Evolutionary conservation across 257 asterid genomes (phyloP), one percentile per base, ranked within the genome.

Genomic region (Nicotiana undulata): DNA sequence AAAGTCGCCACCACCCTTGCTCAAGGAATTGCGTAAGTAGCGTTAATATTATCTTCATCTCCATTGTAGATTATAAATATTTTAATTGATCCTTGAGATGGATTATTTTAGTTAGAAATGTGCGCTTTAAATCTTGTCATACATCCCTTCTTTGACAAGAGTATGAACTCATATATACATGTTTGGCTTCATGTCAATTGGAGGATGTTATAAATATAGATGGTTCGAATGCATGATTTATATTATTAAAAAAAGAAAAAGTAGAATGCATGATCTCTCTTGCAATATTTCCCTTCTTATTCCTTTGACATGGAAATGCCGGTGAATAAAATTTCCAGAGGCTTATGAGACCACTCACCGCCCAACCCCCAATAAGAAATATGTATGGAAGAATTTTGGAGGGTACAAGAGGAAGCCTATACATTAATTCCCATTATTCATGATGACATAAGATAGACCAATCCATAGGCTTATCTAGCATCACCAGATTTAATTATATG

Each of bases 1-100:
- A 93, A 89, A 86, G 91, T 90, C 80, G 97, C 99, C 75, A 93
- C 94, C 20, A 92, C 91, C 76, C 99, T 95, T 37, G 99, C 99
- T 80, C 97, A 93, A 89, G 99, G 98, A 87, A 93, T 95, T 52
- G 98, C 99, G 99, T 95, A 87, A 87, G 99, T 89, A 63, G 81
- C 4, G 15, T 49, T 49, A 12, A 74, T 58, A 74, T 49, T 74
- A 74, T 49, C 79, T 26, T 49, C 44, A 49, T 49, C 44, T 49
- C 8, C 26, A 16, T 49, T 74, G 44, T 74, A 24, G 79, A 74
- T 49, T 49, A 49, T 49, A 49, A 24, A 49, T 74, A 74, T 26
- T 26, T 24, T 49, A 49, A 26, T 37, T 74, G 8, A 51, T 74
- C 63, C 59, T 70, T 24, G 60, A 13, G 79, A 29, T 49, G 60